Evolutionary conservation across 176 grass and related monocot species (phyloP).

Genomic region (Triticum timopheevii): DNA sequence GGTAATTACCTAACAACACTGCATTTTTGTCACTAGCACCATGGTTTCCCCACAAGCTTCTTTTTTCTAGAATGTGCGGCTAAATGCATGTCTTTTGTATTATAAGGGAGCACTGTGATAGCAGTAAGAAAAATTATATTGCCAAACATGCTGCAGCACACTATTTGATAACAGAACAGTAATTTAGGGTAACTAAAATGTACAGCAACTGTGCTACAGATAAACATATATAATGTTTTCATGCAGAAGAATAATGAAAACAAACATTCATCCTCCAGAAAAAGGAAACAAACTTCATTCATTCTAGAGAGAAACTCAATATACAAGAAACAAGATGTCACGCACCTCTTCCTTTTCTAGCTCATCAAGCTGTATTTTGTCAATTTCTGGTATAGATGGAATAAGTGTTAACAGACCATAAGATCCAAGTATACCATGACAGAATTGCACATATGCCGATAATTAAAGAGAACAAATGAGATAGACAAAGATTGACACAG

Average conservation of each 20-base stretch:
- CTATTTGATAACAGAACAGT: too few relatives aligned
- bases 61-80: too few relatives aligned
- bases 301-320: background rate
- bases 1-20: background rate
- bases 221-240: background rate
- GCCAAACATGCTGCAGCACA: background rate
- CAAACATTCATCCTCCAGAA: background rate
- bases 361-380: constrained; percentile 55
- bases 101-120: too few relatives aligned
- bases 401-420: background rate
- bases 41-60: background rate
- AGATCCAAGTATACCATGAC: background rate
- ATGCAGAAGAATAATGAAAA: background rate
- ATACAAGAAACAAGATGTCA: constrained; percentile 13
- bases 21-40: background rate
- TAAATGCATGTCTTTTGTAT: too few relatives aligned
- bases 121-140: background rate
- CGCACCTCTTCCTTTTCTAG: constrained; percentile 48
- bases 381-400: constrained; percentile 59
- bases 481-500: background rate
- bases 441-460: background rate
- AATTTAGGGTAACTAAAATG: too few relatives aligned
- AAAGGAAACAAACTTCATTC: background rate
- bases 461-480: background rate
- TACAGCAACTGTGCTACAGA: too few relatives aligned